A percentile compares a stretch with the other conserved stretches of the same genome.
phyloP scores from a whole-genome alignment of 208 protist species.

The Trichomonas gallinae region DNA sequence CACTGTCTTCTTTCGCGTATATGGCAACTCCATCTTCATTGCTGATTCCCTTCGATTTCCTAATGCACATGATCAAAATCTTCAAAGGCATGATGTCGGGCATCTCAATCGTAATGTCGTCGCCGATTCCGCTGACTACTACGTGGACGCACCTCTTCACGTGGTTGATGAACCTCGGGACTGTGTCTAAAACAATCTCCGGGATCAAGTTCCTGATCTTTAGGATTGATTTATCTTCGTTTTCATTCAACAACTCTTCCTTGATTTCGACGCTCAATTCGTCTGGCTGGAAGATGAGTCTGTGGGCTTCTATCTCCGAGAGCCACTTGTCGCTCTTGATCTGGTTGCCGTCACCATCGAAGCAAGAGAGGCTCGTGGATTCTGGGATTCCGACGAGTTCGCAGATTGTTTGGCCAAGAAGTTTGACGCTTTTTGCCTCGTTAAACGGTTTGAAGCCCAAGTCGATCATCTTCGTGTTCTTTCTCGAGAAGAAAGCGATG shows the following conservation, averaged over 20 bases:
- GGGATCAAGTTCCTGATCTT: background rate
- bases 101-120: background rate
- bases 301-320: background rate
- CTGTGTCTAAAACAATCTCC: background rate
- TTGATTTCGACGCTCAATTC: background rate
- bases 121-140: background rate
- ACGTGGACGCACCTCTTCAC: background rate
- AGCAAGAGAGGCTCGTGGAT: background rate
- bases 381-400: background rate
- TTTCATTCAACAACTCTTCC: background rate
- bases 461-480: background rate
- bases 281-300: background rate
- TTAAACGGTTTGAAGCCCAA: background rate
- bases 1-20: background rate
- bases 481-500: background rate
- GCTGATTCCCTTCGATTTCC: background rate
- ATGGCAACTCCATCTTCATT: background rate
- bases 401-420: background rate
- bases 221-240: background rate
- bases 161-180: background rate
- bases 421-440: background rate
- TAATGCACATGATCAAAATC: background rate
- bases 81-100: background rate
- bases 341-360: background rate
- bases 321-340: background rate